phyloP scores from a whole-genome alignment of 768 basidiomycete genomes.

The Fomitopsis serialis region DNA sequence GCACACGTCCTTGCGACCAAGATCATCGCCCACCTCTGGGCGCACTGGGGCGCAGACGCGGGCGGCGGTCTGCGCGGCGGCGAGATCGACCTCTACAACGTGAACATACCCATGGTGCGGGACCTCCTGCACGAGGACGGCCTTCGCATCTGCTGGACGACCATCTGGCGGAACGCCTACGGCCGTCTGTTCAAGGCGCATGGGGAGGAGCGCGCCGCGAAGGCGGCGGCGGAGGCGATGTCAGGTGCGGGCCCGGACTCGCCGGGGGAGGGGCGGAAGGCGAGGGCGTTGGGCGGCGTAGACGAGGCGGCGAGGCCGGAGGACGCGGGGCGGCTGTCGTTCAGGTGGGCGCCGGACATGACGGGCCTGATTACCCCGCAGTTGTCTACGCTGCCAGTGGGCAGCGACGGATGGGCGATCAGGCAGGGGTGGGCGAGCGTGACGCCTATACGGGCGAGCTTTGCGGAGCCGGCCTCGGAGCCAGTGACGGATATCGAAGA shows the following conservation, averaged over 20 bases:
- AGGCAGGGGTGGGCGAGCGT: constrained; percentile 66
- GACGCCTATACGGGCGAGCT: constrained; percentile 71
- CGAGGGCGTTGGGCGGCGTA: constrained; percentile 5
- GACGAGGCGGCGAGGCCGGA: constrained; percentile 9
- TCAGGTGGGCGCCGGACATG: constrained; percentile 77
- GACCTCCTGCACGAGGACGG: constrained; percentile 53
- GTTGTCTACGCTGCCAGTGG: constrained; percentile 55
- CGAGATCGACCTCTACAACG: constrained; percentile 77
- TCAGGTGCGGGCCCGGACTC: constrained; percentile 43
- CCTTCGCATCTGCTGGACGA: constrained; percentile 73
- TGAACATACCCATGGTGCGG: constrained; percentile 84
- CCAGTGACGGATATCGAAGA: constrained; percentile 30
- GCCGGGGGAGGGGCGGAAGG: constrained; percentile 17
- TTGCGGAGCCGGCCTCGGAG: constrained; percentile 53
- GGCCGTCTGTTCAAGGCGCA: constrained; percentile 68
- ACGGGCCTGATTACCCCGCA: constrained; percentile 58
- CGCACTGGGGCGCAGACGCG: constrained; percentile 76
- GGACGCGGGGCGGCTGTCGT: constrained; percentile 42
- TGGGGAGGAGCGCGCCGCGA: constrained; percentile 7
- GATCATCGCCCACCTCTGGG: constrained; percentile 73
- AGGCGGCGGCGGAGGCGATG: constrained; percentile 18
- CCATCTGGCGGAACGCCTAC: constrained; percentile 82
- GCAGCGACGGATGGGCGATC: constrained; percentile 82
- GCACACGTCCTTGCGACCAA: constrained; percentile 64
- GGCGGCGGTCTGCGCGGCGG: constrained; percentile 44